Base-by-base conservation (phyloP, 192 early-diverging fungal species). In the Phycomyces nitens region DNA sequence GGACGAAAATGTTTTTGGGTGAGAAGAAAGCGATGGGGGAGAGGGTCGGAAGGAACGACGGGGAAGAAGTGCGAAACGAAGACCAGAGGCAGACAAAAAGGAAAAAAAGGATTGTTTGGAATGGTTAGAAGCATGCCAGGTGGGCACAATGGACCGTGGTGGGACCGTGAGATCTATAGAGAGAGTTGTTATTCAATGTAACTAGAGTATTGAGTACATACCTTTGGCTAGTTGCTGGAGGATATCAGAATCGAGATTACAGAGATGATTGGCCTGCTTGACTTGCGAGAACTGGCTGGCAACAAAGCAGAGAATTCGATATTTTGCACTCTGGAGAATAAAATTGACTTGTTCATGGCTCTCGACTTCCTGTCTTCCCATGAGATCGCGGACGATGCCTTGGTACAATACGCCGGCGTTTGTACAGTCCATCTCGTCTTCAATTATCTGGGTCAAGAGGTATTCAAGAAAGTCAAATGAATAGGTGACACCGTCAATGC, bases 401-500 rank as follows among this genome's bases (percentile, higher is more conserved):
- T 65, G 55, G 50, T 70, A 70, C 3, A 70, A 43, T 12, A 27
- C 42, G 42, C 61, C 56, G n/a, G 47, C 70, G 47, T 71, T 71
- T 1, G 43, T 21, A 24, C 40, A 54, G 18, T 41, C 41, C 70
- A 71, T 66, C 55, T 71, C 57, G 18, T 71, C 70, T 14, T 71
- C 63, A 21, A 71, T 29, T 1, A 62, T 44, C 3, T 57, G 59
- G 5, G 49, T 26, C 18, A 71, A 20, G n/a, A 71, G 52, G 49
- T 66, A 71, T 39, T 71, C 70, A 2, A 66, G 22, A 52, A 66
- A 71, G 7, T 55, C 70, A 43, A 57, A 58, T 0, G 70, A 56
- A 21, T 71, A 66, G 8, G 60, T 60, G 58, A 71, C 62, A n/a
- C 64, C 70, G 60, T 71, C 70, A 16, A 71, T 65, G 42, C 70